A percentile compares a stretch with the other conserved stretches of the same genome.
These are phyloP conservation scores for Avena insularis DNA, from an alignment of 176 grass and related monocot genomes.

Conservation along the genomic window DNA sequence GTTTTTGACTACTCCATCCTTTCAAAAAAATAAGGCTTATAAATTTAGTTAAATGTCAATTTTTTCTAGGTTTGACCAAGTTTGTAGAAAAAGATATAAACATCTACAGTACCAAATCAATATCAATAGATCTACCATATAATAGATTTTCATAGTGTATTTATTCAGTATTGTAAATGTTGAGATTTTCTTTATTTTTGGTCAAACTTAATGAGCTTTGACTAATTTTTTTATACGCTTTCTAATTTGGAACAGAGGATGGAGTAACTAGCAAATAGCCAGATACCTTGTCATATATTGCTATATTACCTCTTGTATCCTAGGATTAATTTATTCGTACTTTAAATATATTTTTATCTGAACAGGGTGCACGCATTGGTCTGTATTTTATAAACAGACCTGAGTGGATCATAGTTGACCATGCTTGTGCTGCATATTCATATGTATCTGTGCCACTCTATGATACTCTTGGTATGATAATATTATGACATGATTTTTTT, in stretches of 20 bases:
- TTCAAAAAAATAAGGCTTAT: background rate
- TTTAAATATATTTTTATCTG: constrained; percentile 18
- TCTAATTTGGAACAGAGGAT: background rate
- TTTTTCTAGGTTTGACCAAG: background rate
- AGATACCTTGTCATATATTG: constrained; percentile 30
- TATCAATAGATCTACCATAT: background rate
- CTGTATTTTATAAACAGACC: constrained; percentile 97
- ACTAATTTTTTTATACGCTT: background rate
- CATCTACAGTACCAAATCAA: background rate
- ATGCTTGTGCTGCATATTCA: constrained; percentile 93
- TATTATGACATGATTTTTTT: background rate
- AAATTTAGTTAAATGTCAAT: background rate
- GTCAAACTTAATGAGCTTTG: background rate
- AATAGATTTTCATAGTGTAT: background rate
- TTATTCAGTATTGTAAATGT: background rate
- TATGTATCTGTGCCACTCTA: constrained; percentile 89
- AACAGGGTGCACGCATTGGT: constrained; percentile 83
- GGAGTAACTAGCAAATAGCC: background rate
- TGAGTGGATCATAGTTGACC: constrained; percentile 91
- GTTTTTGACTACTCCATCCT: background rate
- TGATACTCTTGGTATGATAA: constrained; percentile 85
- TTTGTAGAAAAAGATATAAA: background rate
- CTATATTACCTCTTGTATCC: background rate
- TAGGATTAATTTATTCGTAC: background rate
- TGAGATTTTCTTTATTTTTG: background rate